Evolutionary conservation across 192 early-diverging fungal genomes (phyloP).

Genomic region (Borealophlyctis nickersoniae): DNA sequence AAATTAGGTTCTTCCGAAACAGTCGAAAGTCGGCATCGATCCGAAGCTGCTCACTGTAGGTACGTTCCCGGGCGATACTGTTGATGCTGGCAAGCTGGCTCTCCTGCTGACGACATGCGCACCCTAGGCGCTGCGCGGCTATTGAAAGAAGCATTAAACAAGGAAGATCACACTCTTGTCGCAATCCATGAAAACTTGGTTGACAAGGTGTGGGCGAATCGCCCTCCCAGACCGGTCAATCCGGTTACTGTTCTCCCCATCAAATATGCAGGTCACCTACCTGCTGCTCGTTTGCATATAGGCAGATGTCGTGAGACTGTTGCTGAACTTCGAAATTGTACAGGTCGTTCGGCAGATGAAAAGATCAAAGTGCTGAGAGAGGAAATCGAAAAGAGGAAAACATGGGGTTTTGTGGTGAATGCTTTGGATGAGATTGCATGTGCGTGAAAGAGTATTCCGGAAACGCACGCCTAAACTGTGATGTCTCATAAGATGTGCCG

Average conservation of each 20-base stretch:
- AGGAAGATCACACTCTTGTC: slow-evolving; percentile 63
- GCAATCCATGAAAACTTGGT: slow-evolving; percentile 78
- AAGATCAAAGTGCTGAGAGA: slow-evolving; percentile 74
- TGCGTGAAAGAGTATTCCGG: slow-evolving; percentile 17
- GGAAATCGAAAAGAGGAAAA: slow-evolving; percentile 58
- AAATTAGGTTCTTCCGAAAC: slow-evolving; percentile 49
- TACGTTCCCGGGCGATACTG: slow-evolving; percentile 32
- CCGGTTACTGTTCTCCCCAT: slow-evolving; percentile 62
- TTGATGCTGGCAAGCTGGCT: neutral
- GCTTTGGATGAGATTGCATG: slow-evolving; percentile 93
- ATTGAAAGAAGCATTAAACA: slow-evolving; percentile 55
- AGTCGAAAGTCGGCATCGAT: slow-evolving; percentile 89
- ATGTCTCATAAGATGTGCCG: neutral
- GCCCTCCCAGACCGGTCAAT: slow-evolving; percentile 72
- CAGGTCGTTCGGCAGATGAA: slow-evolving; percentile 41
- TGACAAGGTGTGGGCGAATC: slow-evolving; percentile 76
- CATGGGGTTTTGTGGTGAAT: slow-evolving; percentile 76
- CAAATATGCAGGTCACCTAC: slow-evolving; percentile 60
- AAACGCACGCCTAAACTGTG: too few species aligned
- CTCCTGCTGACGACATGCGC: slow-evolving; percentile 1
- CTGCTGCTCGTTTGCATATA: too few species aligned
- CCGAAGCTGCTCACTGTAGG: slow-evolving; percentile 77
- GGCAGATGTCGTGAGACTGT: neutral
- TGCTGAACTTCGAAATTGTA: slow-evolving; percentile 4
- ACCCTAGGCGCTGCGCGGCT: slow-evolving; percentile 49